Percentiles rank a stretch among this genome's conserved stretches.
These are phyloP conservation scores for Rhododendron williamsianum DNA, from an alignment of 148 eudicot species.

Conservation along the genomic window DNA sequence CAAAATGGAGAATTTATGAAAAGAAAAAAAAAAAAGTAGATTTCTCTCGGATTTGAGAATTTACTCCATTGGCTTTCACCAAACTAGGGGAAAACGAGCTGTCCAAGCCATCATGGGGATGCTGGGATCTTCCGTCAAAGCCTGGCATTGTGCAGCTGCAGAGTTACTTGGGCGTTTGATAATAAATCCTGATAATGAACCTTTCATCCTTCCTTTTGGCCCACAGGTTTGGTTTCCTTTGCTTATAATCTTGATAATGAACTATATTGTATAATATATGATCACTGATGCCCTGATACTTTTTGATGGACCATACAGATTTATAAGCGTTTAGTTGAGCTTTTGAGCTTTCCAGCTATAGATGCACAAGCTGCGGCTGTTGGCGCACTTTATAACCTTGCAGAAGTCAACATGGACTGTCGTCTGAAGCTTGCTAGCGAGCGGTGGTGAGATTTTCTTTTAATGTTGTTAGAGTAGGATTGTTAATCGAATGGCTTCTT, in stretches of 20 bases:
- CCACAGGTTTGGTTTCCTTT: conserved; percentile 49
- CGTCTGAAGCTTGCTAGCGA: conserved; percentile 82
- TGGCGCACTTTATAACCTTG: conserved; percentile 85
- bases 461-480: neutral
- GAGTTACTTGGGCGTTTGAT: conserved; percentile 86
- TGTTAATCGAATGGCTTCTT: neutral
- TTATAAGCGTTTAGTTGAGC: conserved; percentile 77
- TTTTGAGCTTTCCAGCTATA: conserved; percentile 61
- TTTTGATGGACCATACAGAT: conserved; percentile 44
- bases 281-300: neutral
- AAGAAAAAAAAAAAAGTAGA: neutral
- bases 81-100: conserved; percentile 72
- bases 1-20: neutral
- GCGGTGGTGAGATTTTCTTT: conserved; percentile 51
- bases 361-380: conserved; percentile 95
- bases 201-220: conserved; percentile 75
- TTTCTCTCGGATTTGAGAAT: neutral
- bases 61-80: neutral
- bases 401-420: conserved; percentile 89
- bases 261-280: neutral
- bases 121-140: conserved; percentile 67
- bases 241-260: neutral
- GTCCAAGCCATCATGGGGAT: conserved; percentile 81
- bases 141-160: conserved; percentile 96
- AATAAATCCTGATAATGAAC: conserved; percentile 92